Base-by-base conservation (phyloP, 148 eudicot species). In the Rhododendron simsii region DNA sequence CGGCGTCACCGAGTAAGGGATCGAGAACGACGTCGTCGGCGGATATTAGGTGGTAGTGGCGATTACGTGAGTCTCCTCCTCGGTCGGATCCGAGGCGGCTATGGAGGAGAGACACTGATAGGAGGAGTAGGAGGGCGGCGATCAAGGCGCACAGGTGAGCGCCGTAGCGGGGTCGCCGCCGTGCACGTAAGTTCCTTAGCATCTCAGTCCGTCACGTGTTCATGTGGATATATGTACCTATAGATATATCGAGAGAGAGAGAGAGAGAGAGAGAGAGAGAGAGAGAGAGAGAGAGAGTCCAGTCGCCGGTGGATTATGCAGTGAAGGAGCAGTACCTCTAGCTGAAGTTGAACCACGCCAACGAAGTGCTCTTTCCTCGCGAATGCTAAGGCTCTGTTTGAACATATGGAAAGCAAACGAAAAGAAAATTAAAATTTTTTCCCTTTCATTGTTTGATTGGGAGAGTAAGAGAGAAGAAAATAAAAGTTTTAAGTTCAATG, bases 151-250 rank as follows among this genome's bases (percentile, higher is more conserved):
- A 93, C 47, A 89, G 41, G 81, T 88, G 90, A 26, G 92, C 81
- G 82, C 91, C 91, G 88, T 87, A 88, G 83, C 89, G 89, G 84
- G 90, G 92, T 23, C 95, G 93, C 86, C 95, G 93, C 85, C 95
- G 93, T 47, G 92, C 37, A 47, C 95, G 92, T 84, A 91, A 90
- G 86, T 86, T 89, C 61, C 84, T 71, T 7, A 88, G 84, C 93
- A 88, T 89, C 21, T 15, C 39, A 45, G 63, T 16, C 37, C 33
- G 55, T 82, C 83, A 55, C 26, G 39, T 16, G 44, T 57, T 10
- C 55, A 11, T 1, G 33, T 23, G 10, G 51, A 23, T 20, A 48
- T 11, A 12, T 12, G 28, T 26, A 47, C 13, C 4, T 30, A 14
- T 15, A 16, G 0, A 28, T 14, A 15, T 4, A 48, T 20, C 50